Base-by-base conservation (phyloP, 306 rosid species). In the Alnus glutinosa region DNA sequence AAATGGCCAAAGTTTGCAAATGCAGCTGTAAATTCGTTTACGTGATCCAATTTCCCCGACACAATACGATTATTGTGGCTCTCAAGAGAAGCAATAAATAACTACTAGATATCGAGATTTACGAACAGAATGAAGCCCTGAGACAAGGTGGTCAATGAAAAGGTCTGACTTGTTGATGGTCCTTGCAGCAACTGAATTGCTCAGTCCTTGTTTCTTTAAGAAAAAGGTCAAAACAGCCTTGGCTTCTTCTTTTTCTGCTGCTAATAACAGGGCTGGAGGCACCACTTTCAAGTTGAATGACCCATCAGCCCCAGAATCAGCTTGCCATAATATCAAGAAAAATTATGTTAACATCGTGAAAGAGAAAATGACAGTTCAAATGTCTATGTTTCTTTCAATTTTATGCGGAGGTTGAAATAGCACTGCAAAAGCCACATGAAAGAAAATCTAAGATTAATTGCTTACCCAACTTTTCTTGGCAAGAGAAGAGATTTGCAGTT, bases 161-260 rank as follows among this genome's bases (percentile, higher is more conserved):
- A 70, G 81, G 76, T 92, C 96, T 13, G 98, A 87, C 73, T 86
- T 92, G 79, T 91, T 91, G 83, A 90, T 89, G 52, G 90, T 90
- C 87, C 92, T 92, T 32, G 92, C 84, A 34, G 98, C 97, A 83
- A 79, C 48, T 48, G 91, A 89, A 79, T 80, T 87, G 85, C 95
- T 88, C 80, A 92, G 78, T 74, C 98, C 97, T 79, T 82, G 93
- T 81, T 95, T 91, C 88, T 90, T 95, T 82, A 95, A 79, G 88
- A 92, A 92, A 87, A 92, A 80, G 77, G 89, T 84, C 67, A 95
- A 79, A 50, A 92, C 95, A 70, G 97, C 98, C 81, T 85, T 95
- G 74, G 98, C 95, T 87, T 92, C 98, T 88, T 92, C 98, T 84
- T 91, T 95, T 85, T 92, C 98, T 57, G 97, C 98, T 34, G 82